Evolutionary conservation across 345 rosid genomes (phyloP), one percentile per base, ranked within the genome.

Genomic region (Sonneratia alba): DNA sequence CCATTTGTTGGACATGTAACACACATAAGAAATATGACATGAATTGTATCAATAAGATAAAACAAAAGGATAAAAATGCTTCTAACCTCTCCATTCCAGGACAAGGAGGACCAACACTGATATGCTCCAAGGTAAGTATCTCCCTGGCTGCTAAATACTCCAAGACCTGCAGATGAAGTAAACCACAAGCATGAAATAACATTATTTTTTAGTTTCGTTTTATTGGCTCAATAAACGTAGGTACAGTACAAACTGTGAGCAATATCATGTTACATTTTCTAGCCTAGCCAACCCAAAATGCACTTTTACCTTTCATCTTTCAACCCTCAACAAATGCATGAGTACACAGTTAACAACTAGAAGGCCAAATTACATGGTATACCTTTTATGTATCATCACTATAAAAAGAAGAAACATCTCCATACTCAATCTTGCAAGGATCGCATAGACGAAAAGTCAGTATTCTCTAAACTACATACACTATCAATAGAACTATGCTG

Each of bases 11-110:
- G 70, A 32, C 38, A 14, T 13, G 32, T 67, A 67, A 67, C 27
- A 67, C 34, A 18, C n/a, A 47, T 9, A 57, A 57, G 51, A n/a
- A 72, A 34, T 38, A 47, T 43, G 32, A 45, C 57, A 22, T 36
- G 42, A 56, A 67, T 36, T 27, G 37, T 62, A 62, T 62, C 36
- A 57, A 62, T 34, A 62, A 62, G 38, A 27, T 27, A 11, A 32
- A 27, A 62, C 18, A 47, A 8, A 47, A 47, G 15, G 15, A 27
- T 27, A 7, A 61, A 42, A 3, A 51, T 32, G 61, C 59, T 6
- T 62, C 43, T 38, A 22, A 77, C 98, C 98, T 93, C 83, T 91
- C 97, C 91, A 89, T 90, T 80, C 97, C 97, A 77, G 81, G 87
- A 72, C 88, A 89, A 27, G 96, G 95, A 79, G 98, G 96, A 56